Evolutionary conservation across 306 rosid species (phyloP), one percentile per base, ranked within the genome.

Genomic region (Ormosia emarginata): DNA sequence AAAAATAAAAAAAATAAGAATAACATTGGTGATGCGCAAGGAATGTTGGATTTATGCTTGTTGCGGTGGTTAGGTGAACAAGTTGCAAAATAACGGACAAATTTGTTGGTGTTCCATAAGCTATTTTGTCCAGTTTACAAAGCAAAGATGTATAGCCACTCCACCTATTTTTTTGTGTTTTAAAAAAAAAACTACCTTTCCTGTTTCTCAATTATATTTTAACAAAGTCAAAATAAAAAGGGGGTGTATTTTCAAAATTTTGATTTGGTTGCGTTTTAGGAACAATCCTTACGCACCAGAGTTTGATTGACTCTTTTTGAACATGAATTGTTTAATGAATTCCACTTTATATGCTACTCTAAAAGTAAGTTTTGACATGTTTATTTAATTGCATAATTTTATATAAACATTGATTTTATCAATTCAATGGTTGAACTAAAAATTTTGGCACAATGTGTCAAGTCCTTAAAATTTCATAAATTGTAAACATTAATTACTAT

Each of bases 61-160:
- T 64, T 46, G 65, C 71, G 69, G 49, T 47, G 84, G 85, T 84
- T 89, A 84, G 90, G 86, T 82, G 82, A 53, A 36, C 36, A 69
- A 70, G 15, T 71, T 53, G 40, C 14, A 46, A 30, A 7, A 39
- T 65, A 70, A 49, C 59, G 63, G 69, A 24, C 53, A 68, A 75
- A 79, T 77, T 52, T 56, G 66, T 39, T 68, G 74, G 34, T 72
- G 34, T 65, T 56, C 74, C 84, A 41, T 82, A 83, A 85, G 90
- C 90, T 73, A 83, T 64, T 64, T 87, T 89, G 90, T 87, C 89
- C 30, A 10, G 2, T 58, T 32, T 37, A 33, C 37, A 9, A 49
- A 30, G n/a, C 41, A 10, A 44, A 40, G 14, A 29, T 44, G 49
- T 24, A 50, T 41, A 44, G 50, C 17, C 8, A 17, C 18, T 59